Evolutionary conservation across 257 asterid genomes (phyloP).

Genomic region (Salvia splendens): DNA sequence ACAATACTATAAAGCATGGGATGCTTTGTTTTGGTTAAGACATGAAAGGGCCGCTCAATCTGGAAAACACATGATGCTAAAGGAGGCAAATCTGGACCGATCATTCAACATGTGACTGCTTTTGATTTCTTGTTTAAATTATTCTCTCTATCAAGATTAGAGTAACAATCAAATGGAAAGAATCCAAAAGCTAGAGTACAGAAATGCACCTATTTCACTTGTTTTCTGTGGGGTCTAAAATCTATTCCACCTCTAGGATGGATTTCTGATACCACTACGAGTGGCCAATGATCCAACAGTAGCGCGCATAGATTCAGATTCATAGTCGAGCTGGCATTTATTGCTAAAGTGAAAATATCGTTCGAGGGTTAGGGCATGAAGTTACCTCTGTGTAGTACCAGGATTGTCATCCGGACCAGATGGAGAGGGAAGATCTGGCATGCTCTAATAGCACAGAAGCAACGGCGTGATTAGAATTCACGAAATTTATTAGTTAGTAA

Average conservation of each 20-base stretch:
- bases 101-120: slow-evolving; percentile 41
- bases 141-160: neutral
- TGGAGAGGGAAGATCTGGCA: neutral
- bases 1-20: slow-evolving; percentile 7
- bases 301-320: slow-evolving; percentile 1
- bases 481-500: slow-evolving; percentile 5
- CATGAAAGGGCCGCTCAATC: slow-evolving; percentile 30
- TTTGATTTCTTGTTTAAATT: neutral
- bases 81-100: slow-evolving; percentile 33
- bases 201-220: slow-evolving; percentile 25
- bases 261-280: slow-evolving; percentile 16
- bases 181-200: slow-evolving; percentile 29
- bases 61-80: slow-evolving; percentile 40
- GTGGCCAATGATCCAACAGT: slow-evolving; percentile 29
- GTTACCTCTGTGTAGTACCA: neutral
- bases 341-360: neutral
- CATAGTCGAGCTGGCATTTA: neutral
- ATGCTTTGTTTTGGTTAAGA: slow-evolving; percentile 7
- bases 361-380: neutral
- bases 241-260: slow-evolving; percentile 17
- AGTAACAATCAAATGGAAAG: slow-evolving; percentile 4
- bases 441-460: neutral
- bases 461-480: slow-evolving; percentile 3
- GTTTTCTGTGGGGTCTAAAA: slow-evolving; percentile 1
- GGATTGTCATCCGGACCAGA: neutral